A percentile compares a stretch with the other conserved stretches of the same genome.
These are phyloP conservation scores for Dunaliella primolecta DNA, from an alignment of 139 green algal genomes.

Conservation along the genomic window DNA sequence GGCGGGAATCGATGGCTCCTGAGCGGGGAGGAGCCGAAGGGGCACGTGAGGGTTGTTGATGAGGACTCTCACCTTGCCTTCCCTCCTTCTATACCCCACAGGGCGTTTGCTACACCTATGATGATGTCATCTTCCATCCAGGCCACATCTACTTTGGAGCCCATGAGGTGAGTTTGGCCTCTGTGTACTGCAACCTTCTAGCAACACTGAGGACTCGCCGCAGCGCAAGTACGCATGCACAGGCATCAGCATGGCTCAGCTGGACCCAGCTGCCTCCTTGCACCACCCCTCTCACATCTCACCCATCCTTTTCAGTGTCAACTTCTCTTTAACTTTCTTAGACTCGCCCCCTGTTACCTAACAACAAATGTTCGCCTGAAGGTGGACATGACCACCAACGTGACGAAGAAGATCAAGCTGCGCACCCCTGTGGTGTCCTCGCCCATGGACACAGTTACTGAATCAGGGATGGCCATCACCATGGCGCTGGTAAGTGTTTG, in stretches of 20 bases:
- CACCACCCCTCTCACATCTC: too few relatives aligned
- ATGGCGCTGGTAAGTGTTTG: conserved; percentile 84
- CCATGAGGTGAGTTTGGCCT: conserved; percentile 76
- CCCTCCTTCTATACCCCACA: conserved; percentile 25
- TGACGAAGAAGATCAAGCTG: conserved; percentile 86
- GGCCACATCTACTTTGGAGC: conserved; percentile 95
- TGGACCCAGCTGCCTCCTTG: too few relatives aligned
- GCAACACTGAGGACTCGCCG: too few relatives aligned
- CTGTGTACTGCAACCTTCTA: background rate
- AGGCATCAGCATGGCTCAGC: too few relatives aligned
- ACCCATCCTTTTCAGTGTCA: too few relatives aligned
- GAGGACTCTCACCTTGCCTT: background rate
- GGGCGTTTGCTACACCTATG: conserved; percentile 95
- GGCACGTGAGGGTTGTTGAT: background rate
- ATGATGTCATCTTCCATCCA: conserved; percentile 98
- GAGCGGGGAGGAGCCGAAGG: too few relatives aligned
- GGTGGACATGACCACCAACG: conserved; percentile 80
- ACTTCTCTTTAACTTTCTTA: too few relatives aligned
- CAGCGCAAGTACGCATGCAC: too few relatives aligned
- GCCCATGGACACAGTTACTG: conserved; percentile 98
- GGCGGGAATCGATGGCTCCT: too few relatives aligned
- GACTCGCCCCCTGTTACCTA: too few relatives aligned
- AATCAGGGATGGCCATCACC: conserved; percentile 90
- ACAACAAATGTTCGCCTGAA: too few relatives aligned
- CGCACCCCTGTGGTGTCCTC: conserved; percentile 85